Evolutionary conservation across 2,329 filamentous ascomycete species (phyloP).

Genomic region (Aschersonia sp.): DNA sequence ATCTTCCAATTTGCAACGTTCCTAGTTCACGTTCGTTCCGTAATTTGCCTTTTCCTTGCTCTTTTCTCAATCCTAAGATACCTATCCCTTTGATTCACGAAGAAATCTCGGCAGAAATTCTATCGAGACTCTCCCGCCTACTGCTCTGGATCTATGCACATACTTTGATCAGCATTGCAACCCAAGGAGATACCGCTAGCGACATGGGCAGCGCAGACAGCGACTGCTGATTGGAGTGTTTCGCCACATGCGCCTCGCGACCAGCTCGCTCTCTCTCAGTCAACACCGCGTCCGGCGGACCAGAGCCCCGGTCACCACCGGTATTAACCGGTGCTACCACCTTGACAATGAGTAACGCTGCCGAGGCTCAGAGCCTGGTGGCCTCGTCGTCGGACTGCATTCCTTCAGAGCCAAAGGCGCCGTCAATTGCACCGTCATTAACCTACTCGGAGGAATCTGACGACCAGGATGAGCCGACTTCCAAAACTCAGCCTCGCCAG

Average conservation of each 20-base stretch:
- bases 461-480: slow-evolving; percentile 35
- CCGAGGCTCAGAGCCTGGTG: background rate
- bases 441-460: slow-evolving; percentile 50
- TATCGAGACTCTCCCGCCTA: too few species aligned
- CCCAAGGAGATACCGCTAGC: background rate
- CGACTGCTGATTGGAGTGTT: background rate
- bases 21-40: background rate
- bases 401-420: slow-evolving; percentile 27
- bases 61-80: too few species aligned
- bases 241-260: background rate
- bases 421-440: slow-evolving; percentile 44
- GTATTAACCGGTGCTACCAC: background rate
- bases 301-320: too few species aligned
- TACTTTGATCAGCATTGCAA: too few species aligned
- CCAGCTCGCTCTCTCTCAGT: background rate
- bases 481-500: slow-evolving; percentile 28
- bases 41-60: too few species aligned
- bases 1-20: background rate
- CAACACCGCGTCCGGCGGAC: too few species aligned
- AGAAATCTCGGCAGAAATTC: background rate
- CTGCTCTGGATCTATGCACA: too few species aligned
- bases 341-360: background rate
- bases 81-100: too few species aligned
- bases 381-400: slow-evolving; percentile 21
- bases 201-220: background rate